phyloP scores from a whole-genome alignment of 768 basidiomycete genomes.

The Dictyophora rubrovolvata region DNA sequence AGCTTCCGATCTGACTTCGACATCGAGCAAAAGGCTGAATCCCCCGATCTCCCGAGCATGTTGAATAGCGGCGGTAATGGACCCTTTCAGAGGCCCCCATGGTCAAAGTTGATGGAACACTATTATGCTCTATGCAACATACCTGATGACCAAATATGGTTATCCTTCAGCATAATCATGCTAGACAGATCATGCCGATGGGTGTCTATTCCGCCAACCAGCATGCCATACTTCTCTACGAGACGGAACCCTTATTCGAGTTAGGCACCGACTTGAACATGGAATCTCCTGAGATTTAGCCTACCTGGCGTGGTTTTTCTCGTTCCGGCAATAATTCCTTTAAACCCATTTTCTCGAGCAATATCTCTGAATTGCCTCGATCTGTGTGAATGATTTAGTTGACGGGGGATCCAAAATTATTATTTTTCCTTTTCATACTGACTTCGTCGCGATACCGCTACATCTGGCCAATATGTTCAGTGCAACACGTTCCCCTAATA shows the following conservation, averaged over 20 bases:
- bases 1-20: slow-evolving; percentile 80
- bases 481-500: slow-evolving; percentile 88
- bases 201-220: slow-evolving; percentile 92
- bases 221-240: slow-evolving; percentile 98
- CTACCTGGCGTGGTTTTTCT: slow-evolving; percentile 91
- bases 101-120: neutral
- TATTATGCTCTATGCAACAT: slow-evolving; percentile 14
- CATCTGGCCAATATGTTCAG: slow-evolving; percentile 90
- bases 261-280: neutral
- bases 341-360: slow-evolving; percentile 68
- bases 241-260: slow-evolving; percentile 65
- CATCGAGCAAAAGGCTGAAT: slow-evolving; percentile 84
- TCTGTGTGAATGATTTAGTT: slow-evolving; percentile 29
- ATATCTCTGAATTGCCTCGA: slow-evolving; percentile 75
- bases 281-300: neutral
- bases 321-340: slow-evolving; percentile 87
- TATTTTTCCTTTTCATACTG: slow-evolving; percentile 20
- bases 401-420: neutral
- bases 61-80: slow-evolving; percentile 79
- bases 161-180: slow-evolving; percentile 99
- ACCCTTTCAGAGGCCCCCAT: slow-evolving; percentile 40
- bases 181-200: slow-evolving; percentile 95
- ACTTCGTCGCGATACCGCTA: slow-evolving; percentile 96
- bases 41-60: slow-evolving; percentile 85
- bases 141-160: slow-evolving; percentile 98